These are phyloP conservation scores for Aspergillus neotritici DNA, from an alignment of 2,329 filamentous ascomycete species.

Conservation along the genomic window DNA sequence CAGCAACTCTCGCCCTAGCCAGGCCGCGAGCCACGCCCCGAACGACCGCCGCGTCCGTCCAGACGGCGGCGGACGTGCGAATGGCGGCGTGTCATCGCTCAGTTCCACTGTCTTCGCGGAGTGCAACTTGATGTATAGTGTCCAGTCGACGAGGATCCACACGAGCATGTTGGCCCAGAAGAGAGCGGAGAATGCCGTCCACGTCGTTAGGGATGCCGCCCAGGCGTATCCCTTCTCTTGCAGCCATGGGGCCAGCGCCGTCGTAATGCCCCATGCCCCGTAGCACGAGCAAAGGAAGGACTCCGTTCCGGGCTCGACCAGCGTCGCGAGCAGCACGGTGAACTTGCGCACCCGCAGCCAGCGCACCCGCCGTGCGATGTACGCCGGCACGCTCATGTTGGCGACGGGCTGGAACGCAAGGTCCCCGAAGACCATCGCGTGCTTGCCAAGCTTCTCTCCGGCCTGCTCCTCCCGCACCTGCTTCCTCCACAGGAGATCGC, in stretches of 20 bases:
- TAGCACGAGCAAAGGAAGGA: conserved; percentile 77
- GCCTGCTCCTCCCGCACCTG: conserved; percentile 28
- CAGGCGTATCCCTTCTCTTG: conserved; percentile 30
- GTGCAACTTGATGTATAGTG: conserved; percentile 68
- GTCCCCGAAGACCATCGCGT: conserved; percentile 78
- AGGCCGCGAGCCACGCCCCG: conserved; percentile 68
- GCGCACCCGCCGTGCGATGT: conserved; percentile 72
- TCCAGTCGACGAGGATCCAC: conserved; percentile 74
- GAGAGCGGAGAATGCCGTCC: conserved; percentile 57
- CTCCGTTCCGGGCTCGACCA: conserved; percentile 91
- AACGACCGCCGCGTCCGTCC: conserved; percentile 52
- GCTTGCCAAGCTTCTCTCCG: conserved; percentile 58
- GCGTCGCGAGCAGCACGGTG: conserved; percentile 79
- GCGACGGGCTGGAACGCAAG: conserved; percentile 85
- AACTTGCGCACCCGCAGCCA: conserved; percentile 95
- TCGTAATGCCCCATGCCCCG: conserved; percentile 72
- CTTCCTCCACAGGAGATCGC: conserved; percentile 76
- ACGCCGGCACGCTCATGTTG: conserved; percentile 69
- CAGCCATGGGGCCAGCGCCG: conserved; percentile 56
- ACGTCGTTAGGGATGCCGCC: conserved; percentile 57
- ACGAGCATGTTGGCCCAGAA: conserved; percentile 61
- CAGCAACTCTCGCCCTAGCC: conserved; percentile 75
- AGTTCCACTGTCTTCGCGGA: conserved; percentile 64
- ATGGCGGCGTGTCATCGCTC: conserved; percentile 67
- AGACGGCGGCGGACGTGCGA: conserved; percentile 52